Evolutionary conservation across 2,329 filamentous ascomycete genomes (phyloP), one percentile per base, ranked within the genome.

Genomic region (Colletotrichum abscissum): DNA sequence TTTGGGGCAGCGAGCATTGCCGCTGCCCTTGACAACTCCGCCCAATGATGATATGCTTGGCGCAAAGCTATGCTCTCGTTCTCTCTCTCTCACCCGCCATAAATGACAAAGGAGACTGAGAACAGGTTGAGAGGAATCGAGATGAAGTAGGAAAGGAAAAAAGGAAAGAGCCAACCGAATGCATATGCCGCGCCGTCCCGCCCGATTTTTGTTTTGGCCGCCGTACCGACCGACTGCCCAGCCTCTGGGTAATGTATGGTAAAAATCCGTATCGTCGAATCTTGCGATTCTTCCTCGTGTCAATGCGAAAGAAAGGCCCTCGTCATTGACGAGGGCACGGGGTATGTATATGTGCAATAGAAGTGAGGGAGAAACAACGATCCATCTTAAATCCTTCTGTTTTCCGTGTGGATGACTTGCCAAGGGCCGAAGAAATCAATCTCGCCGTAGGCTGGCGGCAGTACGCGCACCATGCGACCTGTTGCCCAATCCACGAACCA

Each of bases 401-500:
- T 89, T 78, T 88, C 87, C 7, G 86, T 85, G 76, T 85, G 84
- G 65, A 88, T 83, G 55, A 85, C 80, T 77, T 88, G 86, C 86
- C 86, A 88, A 38, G 87, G 83, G 1, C 86, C 86, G 70, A 85
- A 85, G 73, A 84, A 81, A 67, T 88, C 84, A 59, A 85, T 81
- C 77, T 89, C 88, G 54, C 86, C 86, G 76, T 90, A 91, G 5
- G 83, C 83, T 1, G 89, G 89, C 12, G 89, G 89, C 22, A 87
- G 81, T 24, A 89, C 87, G 19, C 87, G 83, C 33, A 86, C 83
- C 85, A 89, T 88, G 68, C 85, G 85, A 49, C 89, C 89, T 19
- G 88, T 90, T 16, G 81, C 80, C 89, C 89, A 91, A 82, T 91
- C 89, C 56, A 91, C 88, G 72, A 86, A 85, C 88, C 88, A 91